These are phyloP conservation scores for Cytospora leucostoma DNA, from an alignment of 2,329 filamentous ascomycete species.

Conservation along the genomic window DNA sequence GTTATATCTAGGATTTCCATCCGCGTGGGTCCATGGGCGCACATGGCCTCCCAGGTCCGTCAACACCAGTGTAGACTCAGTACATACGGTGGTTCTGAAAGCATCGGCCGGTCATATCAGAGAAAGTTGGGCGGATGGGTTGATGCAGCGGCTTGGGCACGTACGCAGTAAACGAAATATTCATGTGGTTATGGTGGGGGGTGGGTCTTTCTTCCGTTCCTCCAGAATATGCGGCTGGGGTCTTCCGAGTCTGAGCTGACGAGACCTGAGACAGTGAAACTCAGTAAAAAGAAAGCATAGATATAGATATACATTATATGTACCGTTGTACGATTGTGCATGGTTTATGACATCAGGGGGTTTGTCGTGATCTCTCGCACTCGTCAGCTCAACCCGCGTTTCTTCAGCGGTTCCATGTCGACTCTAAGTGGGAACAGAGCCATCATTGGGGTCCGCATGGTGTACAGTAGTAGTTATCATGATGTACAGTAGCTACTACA, in stretches of 20 bases:
- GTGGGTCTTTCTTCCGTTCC: too few species aligned
- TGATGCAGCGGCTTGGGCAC: not conserved
- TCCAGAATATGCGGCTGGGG: not conserved
- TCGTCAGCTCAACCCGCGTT: not conserved
- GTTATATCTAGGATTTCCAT: not conserved
- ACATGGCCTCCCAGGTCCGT: not conserved
- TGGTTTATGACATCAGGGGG: not conserved
- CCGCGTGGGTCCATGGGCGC: not conserved
- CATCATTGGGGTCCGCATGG: not conserved
- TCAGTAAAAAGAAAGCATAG: not conserved
- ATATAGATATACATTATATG: not conserved
- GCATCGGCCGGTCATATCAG: not conserved
- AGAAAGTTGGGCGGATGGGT: not conserved
- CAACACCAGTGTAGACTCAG: not conserved
- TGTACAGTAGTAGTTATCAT: not conserved
- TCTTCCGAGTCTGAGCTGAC: not conserved
- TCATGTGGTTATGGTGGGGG: not conserved
- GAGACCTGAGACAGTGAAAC: not conserved
- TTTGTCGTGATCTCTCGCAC: not conserved
- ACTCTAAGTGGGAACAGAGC: not conserved
- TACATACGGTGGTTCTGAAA: not conserved
- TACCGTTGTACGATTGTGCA: not conserved
- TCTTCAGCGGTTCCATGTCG: not conserved
- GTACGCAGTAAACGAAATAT: not conserved
- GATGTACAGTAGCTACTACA: too few species aligned